Conservation (phyloP, 169 alveolate genomes). For the Plasmodium gallinaceum region DNA sequence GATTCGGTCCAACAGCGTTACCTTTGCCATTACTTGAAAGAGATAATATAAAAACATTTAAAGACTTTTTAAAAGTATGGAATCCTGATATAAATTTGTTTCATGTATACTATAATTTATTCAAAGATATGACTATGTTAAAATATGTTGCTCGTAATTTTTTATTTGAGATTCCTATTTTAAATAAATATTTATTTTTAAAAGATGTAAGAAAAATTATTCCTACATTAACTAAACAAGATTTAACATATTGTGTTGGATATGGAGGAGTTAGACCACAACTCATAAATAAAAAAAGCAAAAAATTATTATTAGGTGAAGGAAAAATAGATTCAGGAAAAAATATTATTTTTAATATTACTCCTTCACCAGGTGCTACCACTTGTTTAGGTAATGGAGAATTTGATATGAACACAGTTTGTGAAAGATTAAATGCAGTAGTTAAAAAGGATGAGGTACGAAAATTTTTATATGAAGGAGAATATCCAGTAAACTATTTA, state of each 20-base stretch:
- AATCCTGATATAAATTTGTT: slow-evolving; percentile 83
- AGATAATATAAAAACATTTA: slow-evolving; percentile 82
- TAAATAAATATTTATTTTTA: slow-evolving; percentile 83
- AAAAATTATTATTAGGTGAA: slow-evolving; percentile 89
- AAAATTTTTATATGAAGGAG: slow-evolving; percentile 84
- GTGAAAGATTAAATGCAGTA: slow-evolving; percentile 85
- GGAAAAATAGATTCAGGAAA: slow-evolving; percentile 86
- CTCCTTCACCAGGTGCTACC: slow-evolving; percentile 92
- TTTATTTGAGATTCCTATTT: slow-evolving; percentile 87
- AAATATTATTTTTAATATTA: slow-evolving; percentile 87
- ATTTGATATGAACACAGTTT: slow-evolving; percentile 86
- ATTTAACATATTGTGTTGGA: slow-evolving; percentile 87
- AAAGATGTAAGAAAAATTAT: slow-evolving; percentile 89
- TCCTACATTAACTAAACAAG: slow-evolving; percentile 86
- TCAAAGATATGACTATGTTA: slow-evolving; percentile 83
- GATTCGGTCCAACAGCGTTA: slow-evolving; percentile 91
- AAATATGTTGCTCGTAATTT: slow-evolving; percentile 86
- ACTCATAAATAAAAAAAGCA: slow-evolving; percentile 85
- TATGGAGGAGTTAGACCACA: slow-evolving; percentile 92
- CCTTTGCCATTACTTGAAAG: slow-evolving; percentile 90
- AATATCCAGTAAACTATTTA: slow-evolving; percentile 79
- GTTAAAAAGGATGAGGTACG: slow-evolving; percentile 79
- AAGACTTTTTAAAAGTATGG: slow-evolving; percentile 85
- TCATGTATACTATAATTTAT: slow-evolving; percentile 83
- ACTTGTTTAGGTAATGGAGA: slow-evolving; percentile 90